Conservation (phyloP, 2,329 filamentous ascomycete species). For the Alternaria gaisen region DNA sequence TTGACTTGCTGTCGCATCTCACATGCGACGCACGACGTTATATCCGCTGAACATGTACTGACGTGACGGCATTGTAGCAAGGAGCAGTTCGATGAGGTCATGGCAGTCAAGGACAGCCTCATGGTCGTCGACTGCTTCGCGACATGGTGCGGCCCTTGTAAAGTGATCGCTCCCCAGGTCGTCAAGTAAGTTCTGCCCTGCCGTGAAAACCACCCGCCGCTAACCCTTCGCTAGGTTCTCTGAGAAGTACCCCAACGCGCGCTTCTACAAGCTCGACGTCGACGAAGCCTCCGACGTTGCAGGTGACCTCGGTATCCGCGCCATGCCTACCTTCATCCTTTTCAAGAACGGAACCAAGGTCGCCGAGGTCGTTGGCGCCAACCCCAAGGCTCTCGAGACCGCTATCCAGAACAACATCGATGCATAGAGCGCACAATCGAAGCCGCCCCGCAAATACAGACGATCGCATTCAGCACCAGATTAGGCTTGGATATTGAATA, state of each 20-base stretch:
- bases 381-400: conserved; percentile 71
- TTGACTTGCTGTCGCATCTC: conserved; percentile 20
- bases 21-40: conserved; percentile 22
- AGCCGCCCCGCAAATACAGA: conserved; percentile 10
- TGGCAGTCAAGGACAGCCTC: conserved; percentile 63
- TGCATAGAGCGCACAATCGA: conserved; percentile 23
- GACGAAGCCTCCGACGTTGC: conserved; percentile 80
- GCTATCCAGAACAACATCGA: conserved; percentile 55
- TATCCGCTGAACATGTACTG: conserved; percentile 13
- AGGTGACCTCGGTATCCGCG: conserved; percentile 79
- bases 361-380: conserved; percentile 80
- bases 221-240: conserved; percentile 61
- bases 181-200: conserved; percentile 62
- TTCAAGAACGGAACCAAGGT: conserved; percentile 82
- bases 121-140: conserved; percentile 89
- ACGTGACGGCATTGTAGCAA: conserved; percentile 57
- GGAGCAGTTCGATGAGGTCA: conserved; percentile 65
- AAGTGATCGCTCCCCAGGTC: conserved; percentile 81
- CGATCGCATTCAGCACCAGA: conserved; percentile 17
- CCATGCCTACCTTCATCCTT: conserved; percentile 91
- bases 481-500: conserved; percentile 20
- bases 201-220: not conserved
- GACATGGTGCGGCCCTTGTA: conserved; percentile 95
- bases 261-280: conserved; percentile 92
- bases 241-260: conserved; percentile 66